A percentile compares a stretch with the other conserved stretches of the same genome.
phyloP scores from a whole-genome alignment of 1,139 yeast species.

The Candida pseudocylindracea region DNA sequence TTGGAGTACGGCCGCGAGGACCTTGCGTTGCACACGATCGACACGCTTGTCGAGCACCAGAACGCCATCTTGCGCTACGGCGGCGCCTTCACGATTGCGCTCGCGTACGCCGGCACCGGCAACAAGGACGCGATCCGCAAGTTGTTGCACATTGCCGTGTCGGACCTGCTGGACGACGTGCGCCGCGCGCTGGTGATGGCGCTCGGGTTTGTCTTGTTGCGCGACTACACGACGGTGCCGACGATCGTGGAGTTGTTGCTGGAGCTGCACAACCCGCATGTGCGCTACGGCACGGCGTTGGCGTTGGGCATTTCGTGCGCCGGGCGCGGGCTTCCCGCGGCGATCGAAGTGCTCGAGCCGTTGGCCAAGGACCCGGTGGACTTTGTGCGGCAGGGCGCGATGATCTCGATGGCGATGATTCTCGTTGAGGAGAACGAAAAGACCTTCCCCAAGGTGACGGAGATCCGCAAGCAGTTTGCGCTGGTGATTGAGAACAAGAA shows the following conservation, averaged over 20 bases:
- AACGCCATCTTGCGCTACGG: conserved; percentile 83
- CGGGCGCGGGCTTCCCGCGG: conserved; percentile 76
- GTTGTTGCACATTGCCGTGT: conserved; percentile 79
- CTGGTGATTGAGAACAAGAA: conserved; percentile 67
- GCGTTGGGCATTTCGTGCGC: conserved; percentile 96
- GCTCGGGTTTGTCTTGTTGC: conserved; percentile 78
- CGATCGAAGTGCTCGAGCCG: conserved; percentile 83
- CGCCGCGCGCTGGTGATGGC: conserved; percentile 91
- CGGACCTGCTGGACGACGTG: conserved; percentile 92
- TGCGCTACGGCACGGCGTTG: conserved; percentile 94
- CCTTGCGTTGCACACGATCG: conserved; percentile 53
- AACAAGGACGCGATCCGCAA: conserved; percentile 71
- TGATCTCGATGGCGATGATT: conserved; percentile 82
- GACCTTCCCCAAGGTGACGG: conserved; percentile 58
- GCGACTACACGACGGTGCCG: conserved; percentile 88
- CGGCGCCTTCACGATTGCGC: conserved; percentile 82
- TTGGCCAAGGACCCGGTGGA: conserved; percentile 87
- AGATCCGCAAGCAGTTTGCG: conserved; percentile 52
- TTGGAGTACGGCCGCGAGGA: conserved; percentile 75
- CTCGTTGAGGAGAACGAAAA: conserved; percentile 86
- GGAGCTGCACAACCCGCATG: conserved; percentile 94
- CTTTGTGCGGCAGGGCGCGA: conserved; percentile 95
- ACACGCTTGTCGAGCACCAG: conserved; percentile 47
- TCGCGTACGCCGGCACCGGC: conserved; percentile 96
- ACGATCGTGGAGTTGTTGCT: conserved; percentile 83